Percentiles rank a stretch among this genome's conserved stretches.
These are phyloP conservation scores for Mediolabrus comicus DNA, from an alignment of 108 stramenopile species.

Conservation along the genomic window DNA sequence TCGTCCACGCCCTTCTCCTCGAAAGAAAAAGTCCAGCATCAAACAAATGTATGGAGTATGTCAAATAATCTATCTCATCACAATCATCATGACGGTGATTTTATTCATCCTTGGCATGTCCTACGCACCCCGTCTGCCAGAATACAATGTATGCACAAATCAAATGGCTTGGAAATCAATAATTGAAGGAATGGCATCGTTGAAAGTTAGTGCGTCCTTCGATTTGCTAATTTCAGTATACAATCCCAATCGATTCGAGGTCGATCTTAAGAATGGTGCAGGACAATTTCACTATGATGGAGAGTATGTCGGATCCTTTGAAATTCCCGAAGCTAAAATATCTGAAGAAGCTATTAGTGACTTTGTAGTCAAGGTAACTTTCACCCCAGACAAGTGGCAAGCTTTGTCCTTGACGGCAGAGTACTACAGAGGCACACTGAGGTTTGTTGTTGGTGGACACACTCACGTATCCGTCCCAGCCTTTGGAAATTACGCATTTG, in stretches of 20 bases:
- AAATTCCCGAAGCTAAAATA: conserved; percentile 60
- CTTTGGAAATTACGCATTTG: conserved; percentile 35
- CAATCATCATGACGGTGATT: conserved; percentile 36
- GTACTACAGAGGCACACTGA: conserved; percentile 68
- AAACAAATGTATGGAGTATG: conserved; percentile 47
- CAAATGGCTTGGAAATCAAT: conserved; percentile 77
- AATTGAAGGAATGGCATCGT: conserved; percentile 65
- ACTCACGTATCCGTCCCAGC: conserved; percentile 51
- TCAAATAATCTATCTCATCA: conserved; percentile 46
- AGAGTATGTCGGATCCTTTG: conserved; percentile 69
- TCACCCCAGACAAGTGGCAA: conserved; percentile 72
- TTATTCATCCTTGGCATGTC: conserved; percentile 45
- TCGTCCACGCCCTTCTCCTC: conserved; percentile 12
- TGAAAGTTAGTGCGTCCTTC: conserved; percentile 75
- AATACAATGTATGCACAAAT: conserved; percentile 87
- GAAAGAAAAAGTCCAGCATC: conserved; percentile 2
- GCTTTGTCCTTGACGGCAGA: conserved; percentile 69
- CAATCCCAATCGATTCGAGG: conserved; percentile 80
- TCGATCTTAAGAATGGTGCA: conserved; percentile 59
- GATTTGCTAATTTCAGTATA: conserved; percentile 77
- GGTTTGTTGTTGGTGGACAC: conserved; percentile 43
- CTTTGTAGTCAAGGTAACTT: conserved; percentile 69
- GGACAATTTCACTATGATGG: conserved; percentile 75
- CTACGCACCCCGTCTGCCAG: conserved; percentile 69
- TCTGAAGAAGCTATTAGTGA: conserved; percentile 75